Conservation (phyloP, 768 basidiomycete genomes). For the Gloeostereum incarnatum region DNA sequence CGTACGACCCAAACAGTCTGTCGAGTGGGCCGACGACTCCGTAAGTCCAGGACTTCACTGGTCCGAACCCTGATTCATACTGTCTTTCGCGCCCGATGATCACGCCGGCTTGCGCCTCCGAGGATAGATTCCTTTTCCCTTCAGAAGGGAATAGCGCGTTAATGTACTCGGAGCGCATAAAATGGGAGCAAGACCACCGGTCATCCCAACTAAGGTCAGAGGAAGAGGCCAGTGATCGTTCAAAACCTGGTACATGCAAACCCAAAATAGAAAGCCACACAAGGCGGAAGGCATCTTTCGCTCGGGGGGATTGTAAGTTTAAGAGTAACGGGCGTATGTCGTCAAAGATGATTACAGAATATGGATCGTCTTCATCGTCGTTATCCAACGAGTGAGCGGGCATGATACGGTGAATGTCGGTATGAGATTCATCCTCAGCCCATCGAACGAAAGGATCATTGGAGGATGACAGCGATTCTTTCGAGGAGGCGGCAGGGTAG, state of each 20-base stretch:
- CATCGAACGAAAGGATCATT: conserved; percentile 64
- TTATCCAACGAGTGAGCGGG: conserved; percentile 50
- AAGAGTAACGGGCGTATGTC: conserved; percentile 60
- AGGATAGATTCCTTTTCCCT: conserved; percentile 23
- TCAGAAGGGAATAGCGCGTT: conserved; percentile 42
- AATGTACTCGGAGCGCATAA: conserved; percentile 36
- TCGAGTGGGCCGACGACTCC: conserved; percentile 51
- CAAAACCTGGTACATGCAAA: conserved; percentile 62
- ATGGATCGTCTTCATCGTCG: conserved; percentile 52
- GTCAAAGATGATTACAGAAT: conserved; percentile 60
- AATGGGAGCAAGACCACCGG: conserved; percentile 47
- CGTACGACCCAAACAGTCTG: conserved; percentile 13
- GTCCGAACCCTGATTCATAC: conserved; percentile 54
- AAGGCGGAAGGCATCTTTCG: conserved; percentile 50
- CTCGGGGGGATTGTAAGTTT: conserved; percentile 28
- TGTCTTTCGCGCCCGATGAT: conserved; percentile 58
- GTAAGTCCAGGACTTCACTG: conserved; percentile 57
- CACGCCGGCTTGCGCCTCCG: conserved; percentile 58
- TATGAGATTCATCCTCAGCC: conserved; percentile 44
- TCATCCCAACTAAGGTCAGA: conserved; percentile 46
- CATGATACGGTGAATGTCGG: conserved; percentile 32
- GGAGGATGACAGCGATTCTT: conserved; percentile 8
- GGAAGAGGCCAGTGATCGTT: conserved; percentile 23
- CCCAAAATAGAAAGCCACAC: conserved; percentile 68
- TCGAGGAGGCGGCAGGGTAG: conserved; percentile 6